These are phyloP conservation scores for Cryomyces minteri DNA, from an alignment of 495 filamentous ascomycete genomes.

Conservation along the genomic window DNA sequence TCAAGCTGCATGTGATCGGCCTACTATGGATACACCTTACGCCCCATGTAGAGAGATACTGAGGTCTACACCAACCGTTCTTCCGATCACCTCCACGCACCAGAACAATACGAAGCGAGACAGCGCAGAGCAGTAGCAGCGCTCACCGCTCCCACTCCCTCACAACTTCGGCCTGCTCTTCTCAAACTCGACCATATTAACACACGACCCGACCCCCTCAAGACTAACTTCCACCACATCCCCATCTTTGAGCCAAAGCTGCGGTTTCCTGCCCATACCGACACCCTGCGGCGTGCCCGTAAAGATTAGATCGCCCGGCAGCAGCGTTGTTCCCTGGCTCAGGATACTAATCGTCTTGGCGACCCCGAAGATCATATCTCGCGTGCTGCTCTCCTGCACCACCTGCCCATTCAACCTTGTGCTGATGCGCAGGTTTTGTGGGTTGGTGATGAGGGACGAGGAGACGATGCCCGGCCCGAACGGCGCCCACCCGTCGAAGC, in stretches of 20 bases:
- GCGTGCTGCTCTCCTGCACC: slow-evolving; percentile 56
- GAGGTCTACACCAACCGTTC: no score
- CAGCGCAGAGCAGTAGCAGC: no score
- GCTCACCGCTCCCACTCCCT: neutral
- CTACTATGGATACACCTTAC: no score
- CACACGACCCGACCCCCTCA: slow-evolving; percentile 3
- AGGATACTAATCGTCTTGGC: slow-evolving; percentile 56
- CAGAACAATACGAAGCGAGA: no score
- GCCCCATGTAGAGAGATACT: no score
- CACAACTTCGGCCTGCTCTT: neutral
- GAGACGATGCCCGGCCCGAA: slow-evolving; percentile 68
- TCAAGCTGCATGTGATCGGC: no score
- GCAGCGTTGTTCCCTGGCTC: slow-evolving; percentile 55
- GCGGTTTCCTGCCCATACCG: slow-evolving; percentile 3
- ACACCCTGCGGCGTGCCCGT: slow-evolving; percentile 41
- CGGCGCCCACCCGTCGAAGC: slow-evolving; percentile 82
- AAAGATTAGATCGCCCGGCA: slow-evolving; percentile 70
- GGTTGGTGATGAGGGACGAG: slow-evolving; percentile 44
- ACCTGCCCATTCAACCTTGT: slow-evolving; percentile 54
- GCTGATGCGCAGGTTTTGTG: slow-evolving; percentile 44
- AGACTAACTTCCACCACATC: slow-evolving; percentile 3
- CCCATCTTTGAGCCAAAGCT: slow-evolving; percentile 4
- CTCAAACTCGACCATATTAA: slow-evolving; percentile 2
- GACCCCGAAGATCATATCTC: slow-evolving; percentile 70
- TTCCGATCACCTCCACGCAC: no score